Conservation (phyloP, 2,329 filamentous ascomycete species). For the Penicillium sp. region DNA sequence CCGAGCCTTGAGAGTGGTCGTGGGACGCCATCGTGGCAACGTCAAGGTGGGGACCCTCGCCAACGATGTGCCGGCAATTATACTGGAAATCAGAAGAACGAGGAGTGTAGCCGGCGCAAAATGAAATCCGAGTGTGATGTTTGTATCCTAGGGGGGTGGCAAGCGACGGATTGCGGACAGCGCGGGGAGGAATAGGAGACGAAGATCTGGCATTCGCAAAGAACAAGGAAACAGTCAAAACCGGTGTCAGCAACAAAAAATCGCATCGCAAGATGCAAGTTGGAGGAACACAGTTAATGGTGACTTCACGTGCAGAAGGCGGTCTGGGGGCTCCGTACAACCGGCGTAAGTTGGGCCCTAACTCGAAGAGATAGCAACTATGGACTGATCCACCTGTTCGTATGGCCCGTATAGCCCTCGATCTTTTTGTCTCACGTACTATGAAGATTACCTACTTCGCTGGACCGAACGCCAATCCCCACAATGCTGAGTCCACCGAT, state of each 20-base stretch:
- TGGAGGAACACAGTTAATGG: conserved; percentile 9
- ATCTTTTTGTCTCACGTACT: conserved; percentile 5
- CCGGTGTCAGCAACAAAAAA: conserved; percentile 2
- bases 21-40: conserved; percentile 32
- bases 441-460: neutral
- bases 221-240: neutral
- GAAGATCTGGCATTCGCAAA: conserved; percentile 18
- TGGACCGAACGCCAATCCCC: conserved; percentile 14
- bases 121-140: neutral
- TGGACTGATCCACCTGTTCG: conserved; percentile 6
- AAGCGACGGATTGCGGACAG: neutral
- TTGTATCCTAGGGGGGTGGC: neutral
- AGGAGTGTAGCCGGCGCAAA: neutral
- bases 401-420: neutral
- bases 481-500: conserved; percentile 19
- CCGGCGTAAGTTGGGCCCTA: conserved; percentile 2
- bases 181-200: neutral
- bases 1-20: conserved; percentile 33
- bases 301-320: conserved; percentile 27
- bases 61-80: neutral
- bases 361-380: neutral
- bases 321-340: conserved; percentile 14
- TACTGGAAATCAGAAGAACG: neutral
- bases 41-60: neutral
- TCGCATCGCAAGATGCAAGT: conserved; percentile 3